phyloP scores from a whole-genome alignment of 148 eudicot species.

The Fagopyrum tataricum region DNA sequence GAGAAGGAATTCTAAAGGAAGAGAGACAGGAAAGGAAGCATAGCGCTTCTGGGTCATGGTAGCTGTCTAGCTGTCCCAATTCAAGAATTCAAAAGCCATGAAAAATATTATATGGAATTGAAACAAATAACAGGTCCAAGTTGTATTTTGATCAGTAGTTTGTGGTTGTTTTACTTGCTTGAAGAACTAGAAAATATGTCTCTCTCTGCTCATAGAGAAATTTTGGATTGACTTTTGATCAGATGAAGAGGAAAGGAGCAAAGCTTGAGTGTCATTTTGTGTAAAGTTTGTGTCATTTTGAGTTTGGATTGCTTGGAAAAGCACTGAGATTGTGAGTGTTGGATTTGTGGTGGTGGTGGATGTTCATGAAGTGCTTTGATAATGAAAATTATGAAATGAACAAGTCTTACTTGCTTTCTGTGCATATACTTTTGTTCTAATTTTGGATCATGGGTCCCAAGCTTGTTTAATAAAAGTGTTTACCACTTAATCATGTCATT shows the following conservation, averaged over 20 bases:
- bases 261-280: background rate
- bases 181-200: background rate
- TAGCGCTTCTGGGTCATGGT: constrained; percentile 3
- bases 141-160: constrained; percentile 2
- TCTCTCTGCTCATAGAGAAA: background rate
- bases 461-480: background rate
- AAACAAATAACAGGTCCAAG: background rate
- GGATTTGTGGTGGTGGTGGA: background rate
- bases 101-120: background rate
- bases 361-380: constrained; percentile 2
- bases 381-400: background rate
- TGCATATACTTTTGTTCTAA: background rate
- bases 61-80: background rate
- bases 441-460: constrained; percentile 10
- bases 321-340: constrained; percentile 7
- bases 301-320: background rate
- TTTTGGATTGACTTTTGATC: background rate
- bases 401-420: constrained; percentile 1
- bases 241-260: background rate
- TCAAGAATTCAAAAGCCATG: constrained; percentile 3
- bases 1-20: constrained; percentile 39
- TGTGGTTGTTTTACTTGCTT: background rate
- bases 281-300: background rate
- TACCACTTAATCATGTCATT: background rate
- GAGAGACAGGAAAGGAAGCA: constrained; percentile 25